Percentiles rank a stretch among this genome's conserved stretches.
phyloP scores from a whole-genome alignment of 768 basidiomycete species.

The Pleurotus ostreatus region DNA sequence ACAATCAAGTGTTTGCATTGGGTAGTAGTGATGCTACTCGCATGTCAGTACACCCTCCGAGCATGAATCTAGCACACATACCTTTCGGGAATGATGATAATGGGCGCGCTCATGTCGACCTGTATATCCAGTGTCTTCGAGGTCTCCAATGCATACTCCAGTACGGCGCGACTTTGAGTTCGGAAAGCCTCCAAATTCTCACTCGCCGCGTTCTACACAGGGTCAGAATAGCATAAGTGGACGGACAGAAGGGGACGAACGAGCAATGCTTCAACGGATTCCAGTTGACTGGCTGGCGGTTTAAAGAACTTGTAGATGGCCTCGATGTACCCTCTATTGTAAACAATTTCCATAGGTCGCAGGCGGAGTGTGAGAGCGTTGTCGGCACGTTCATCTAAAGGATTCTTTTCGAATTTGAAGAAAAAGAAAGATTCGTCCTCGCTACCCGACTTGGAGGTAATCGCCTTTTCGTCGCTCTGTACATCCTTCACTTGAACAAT shows the following conservation, averaged over 20 bases:
- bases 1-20: conserved; percentile 84
- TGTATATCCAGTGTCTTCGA: conserved; percentile 97
- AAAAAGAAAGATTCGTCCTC: conserved; percentile 67
- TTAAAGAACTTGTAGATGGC: conserved; percentile 88
- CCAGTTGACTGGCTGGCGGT: conserved; percentile 90
- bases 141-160: conserved; percentile 88
- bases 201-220: conserved; percentile 75
- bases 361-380: conserved; percentile 84
- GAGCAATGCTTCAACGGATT: conserved; percentile 90
- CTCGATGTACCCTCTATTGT: conserved; percentile 91
- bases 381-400: conserved; percentile 88
- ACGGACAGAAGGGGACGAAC: conserved; percentile 35
- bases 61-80: conserved; percentile 26
- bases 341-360: conserved; percentile 96
- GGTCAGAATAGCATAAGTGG: not conserved
- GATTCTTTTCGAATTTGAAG: conserved; percentile 88
- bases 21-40: conserved; percentile 63
- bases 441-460: not conserved
- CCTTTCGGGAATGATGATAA: conserved; percentile 97
- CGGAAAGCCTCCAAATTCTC: conserved; percentile 90
- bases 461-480: not conserved
- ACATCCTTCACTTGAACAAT: conserved; percentile 71
- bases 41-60: conserved; percentile 7
- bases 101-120: conserved; percentile 93
- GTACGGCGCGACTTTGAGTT: conserved; percentile 89